Base-by-base conservation (phyloP, 129 eudicot species). In the Centella asiatica region DNA sequence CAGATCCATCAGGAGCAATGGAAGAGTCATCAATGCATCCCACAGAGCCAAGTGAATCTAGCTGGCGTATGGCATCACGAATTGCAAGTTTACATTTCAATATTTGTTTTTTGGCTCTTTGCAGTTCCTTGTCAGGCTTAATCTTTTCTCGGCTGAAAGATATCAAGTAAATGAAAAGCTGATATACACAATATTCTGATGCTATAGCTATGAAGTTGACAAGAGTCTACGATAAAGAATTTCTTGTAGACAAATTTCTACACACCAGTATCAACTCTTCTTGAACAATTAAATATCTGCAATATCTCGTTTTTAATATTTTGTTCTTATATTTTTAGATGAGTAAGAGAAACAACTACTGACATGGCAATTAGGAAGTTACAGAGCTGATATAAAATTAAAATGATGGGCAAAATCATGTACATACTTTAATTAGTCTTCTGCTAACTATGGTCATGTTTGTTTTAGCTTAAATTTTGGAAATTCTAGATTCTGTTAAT, bases 1-100 rank as follows among this genome's bases (percentile, higher is more conserved):
- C 88, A 59, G 99, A 84, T 65, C 97, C 97, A 84, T 90, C 97
- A 23, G 95, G 82, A 73, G 80, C 89, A 65, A 90, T 77, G 10
- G 77, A 86, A 50, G 90, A 80, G 49, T 80, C 95, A 11, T 84
- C 89, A 57, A 87, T 92, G 47, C 87, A 67, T 61, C 99, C 99
- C 57, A 63, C 84, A 51, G 99, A 84, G 68, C 99, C 77, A 65
- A 87, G 95, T 79, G 76, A 69, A 56, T 87, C 99, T 78, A 92
- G 76, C 76, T 92, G 84, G 54, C 54, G 88, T 75, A 92, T 55
- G 44, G 85, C 88, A 76, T 92, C 99, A 66, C 99, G 90, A 45
- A 92, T 74, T 74, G 90, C 99, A 46, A 92, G 90, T 70, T 92
- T 87, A 74, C 95, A 87, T 58, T 87, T 84, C 66, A 84, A 50